These are phyloP conservation scores for Prunus dulcis DNA, from an alignment of 306 rosid species.

Conservation along the genomic window DNA sequence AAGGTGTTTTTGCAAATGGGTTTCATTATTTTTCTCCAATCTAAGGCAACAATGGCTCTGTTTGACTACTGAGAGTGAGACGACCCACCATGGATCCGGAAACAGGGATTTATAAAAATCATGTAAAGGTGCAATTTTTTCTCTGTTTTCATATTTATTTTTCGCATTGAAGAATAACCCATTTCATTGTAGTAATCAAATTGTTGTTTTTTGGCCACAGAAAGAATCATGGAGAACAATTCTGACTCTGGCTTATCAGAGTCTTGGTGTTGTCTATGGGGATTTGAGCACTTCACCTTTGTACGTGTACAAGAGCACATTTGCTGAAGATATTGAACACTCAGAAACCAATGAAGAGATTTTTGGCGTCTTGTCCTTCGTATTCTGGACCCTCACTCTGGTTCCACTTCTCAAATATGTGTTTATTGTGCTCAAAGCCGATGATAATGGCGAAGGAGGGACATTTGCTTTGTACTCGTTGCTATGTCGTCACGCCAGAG, in stretches of 20 bases:
- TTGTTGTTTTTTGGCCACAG: constrained; percentile 39
- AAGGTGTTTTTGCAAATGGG: constrained; percentile 32
- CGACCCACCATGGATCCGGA: constrained; percentile 75
- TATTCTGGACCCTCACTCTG: constrained; percentile 87
- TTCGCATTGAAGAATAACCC: constrained; percentile 10
- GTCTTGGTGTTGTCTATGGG: constrained; percentile 94
- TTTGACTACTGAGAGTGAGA: constrained; percentile 25
- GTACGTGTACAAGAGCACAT: constrained; percentile 77
- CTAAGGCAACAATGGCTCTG: constrained; percentile 33
- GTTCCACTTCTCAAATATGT: constrained; percentile 82
- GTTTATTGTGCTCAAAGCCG: constrained; percentile 78
- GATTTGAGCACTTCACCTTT: constrained; percentile 94
- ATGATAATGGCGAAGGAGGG: constrained; percentile 98
- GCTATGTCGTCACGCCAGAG: constrained; percentile 79
- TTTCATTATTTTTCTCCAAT: constrained; percentile 29
- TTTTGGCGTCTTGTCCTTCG: constrained; percentile 81
- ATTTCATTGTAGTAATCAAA: constrained; percentile 13
- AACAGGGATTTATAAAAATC: constrained; percentile 39
- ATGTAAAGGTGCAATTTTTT: constrained; percentile 54
- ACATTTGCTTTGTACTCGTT: constrained; percentile 90
- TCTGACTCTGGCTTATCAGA: constrained; percentile 84
- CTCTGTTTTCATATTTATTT: background rate
- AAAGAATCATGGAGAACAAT: constrained; percentile 75
- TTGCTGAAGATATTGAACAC: constrained; percentile 62
- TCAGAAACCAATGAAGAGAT: constrained; percentile 68